Evolutionary conservation across 1,284 basidiomycete genomes (phyloP).

Genomic region (Pisolithus thermaeus): DNA sequence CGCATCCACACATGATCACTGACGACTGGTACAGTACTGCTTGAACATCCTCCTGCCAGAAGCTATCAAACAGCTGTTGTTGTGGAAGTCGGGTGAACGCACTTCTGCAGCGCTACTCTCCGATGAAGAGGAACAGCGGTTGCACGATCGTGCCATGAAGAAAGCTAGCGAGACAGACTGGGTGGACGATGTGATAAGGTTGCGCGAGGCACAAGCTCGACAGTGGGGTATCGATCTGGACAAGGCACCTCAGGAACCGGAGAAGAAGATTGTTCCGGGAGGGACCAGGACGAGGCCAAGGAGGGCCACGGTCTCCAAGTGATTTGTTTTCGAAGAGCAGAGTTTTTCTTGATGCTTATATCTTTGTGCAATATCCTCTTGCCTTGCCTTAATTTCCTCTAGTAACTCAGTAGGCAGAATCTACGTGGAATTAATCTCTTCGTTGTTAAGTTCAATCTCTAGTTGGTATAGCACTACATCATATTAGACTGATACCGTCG

Average conservation of each 20-base stretch:
- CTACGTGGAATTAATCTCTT: no score
- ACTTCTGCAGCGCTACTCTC: conserved; percentile 41
- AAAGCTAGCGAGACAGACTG: conserved; percentile 54
- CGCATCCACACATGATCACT: not conserved
- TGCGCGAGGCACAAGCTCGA: conserved; percentile 36
- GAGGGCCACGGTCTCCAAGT: conserved; percentile 16
- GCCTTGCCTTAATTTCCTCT: no score
- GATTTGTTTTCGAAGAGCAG: not conserved
- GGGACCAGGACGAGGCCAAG: conserved; percentile 28
- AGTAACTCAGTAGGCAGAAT: no score
- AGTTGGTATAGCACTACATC: no score
- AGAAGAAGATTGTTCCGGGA: conserved; percentile 10
- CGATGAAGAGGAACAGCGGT: conserved; percentile 44
- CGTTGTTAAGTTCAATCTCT: no score
- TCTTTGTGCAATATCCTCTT: not conserved
- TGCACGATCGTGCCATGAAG: conserved; percentile 45
- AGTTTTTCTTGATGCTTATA: not conserved
- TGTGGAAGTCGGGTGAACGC: conserved; percentile 62
- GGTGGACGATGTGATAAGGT: conserved; percentile 55
- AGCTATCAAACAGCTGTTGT: conserved; percentile 58
- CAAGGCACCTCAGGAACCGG: conserved; percentile 17
- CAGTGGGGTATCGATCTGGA: conserved; percentile 16
- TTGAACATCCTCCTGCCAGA: conserved; percentile 64
- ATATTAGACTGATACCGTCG: no score
- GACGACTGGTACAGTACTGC: conserved; percentile 48